Conservation (phyloP, 371 early-diverging fungal genomes). For the Haplosporangium sp. region DNA sequence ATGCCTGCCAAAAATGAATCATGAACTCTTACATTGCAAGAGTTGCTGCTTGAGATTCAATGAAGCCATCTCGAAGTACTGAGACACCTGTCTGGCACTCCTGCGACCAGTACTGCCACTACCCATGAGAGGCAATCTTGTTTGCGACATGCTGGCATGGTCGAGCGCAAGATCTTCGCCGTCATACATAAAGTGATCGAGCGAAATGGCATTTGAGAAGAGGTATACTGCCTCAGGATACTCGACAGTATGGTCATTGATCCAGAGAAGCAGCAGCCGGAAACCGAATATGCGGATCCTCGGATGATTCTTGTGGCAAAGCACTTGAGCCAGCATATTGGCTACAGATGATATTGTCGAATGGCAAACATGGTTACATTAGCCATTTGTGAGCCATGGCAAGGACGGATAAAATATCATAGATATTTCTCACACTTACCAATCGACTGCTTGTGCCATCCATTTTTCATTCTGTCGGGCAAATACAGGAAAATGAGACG, state of each 20-base stretch:
- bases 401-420: not conserved
- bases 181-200: conserved; percentile 76
- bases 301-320: conserved; percentile 76
- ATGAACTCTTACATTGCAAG: conserved; percentile 38
- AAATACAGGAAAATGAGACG: conserved; percentile 76
- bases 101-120: conserved; percentile 35
- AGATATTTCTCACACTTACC: conserved; percentile 44
- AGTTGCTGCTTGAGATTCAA: conserved; percentile 56
- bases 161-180: conserved; percentile 56
- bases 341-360: conserved; percentile 36
- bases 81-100: conserved; percentile 27
- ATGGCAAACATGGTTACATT: too few species aligned
- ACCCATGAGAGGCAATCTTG: conserved; percentile 22
- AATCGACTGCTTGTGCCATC: conserved; percentile 78
- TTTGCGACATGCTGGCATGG: conserved; percentile 41
- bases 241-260: conserved; percentile 74
- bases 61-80: conserved; percentile 26
- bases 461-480: conserved; percentile 75
- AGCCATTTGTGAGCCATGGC: too few species aligned
- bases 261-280: conserved; percentile 76
- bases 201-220: conserved; percentile 72
- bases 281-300: conserved; percentile 79
- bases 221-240: conserved; percentile 71
- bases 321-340: conserved; percentile 61
- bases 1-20: not conserved